Percentiles rank a stretch among this genome's conserved stretches.
Conservation (phyloP, 305 asterid genomes). For the Plantago lanceolata region DNA sequence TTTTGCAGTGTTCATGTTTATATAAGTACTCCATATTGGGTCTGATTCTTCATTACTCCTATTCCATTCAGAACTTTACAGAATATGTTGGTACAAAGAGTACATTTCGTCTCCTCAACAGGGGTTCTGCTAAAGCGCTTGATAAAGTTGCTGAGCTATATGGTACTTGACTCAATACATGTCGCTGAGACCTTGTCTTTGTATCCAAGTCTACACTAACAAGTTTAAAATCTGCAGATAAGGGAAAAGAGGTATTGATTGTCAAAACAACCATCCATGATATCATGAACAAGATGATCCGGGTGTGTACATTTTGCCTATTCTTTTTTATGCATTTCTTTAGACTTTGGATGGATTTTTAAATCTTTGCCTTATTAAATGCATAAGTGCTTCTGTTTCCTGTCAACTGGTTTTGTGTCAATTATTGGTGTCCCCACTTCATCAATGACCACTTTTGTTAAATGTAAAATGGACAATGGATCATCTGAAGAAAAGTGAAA, state of each 20-base stretch:
- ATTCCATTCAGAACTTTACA: slow-evolving; percentile 62
- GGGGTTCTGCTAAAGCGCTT: slow-evolving; percentile 99
- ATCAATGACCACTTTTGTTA: neutral
- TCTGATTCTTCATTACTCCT: slow-evolving; percentile 22
- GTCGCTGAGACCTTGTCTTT: slow-evolving; percentile 24
- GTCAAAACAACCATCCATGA: slow-evolving; percentile 93
- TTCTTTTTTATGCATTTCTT: slow-evolving; percentile 1
- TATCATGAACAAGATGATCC: slow-evolving; percentile 94
- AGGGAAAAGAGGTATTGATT: slow-evolving; percentile 85
- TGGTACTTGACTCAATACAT: slow-evolving; percentile 47
- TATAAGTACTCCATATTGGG: slow-evolving; percentile 6
- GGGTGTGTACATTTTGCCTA: slow-evolving; percentile 43
- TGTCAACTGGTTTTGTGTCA: neutral
- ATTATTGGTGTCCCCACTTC: neutral
- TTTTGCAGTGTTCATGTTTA: slow-evolving; percentile 14
- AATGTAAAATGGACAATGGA: neutral
- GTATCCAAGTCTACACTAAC: slow-evolving; percentile 25
- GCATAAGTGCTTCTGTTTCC: neutral
- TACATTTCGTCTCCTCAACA: slow-evolving; percentile 93
- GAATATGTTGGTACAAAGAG: slow-evolving; percentile 89
- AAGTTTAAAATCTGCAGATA: slow-evolving; percentile 44
- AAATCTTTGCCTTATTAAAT: neutral
- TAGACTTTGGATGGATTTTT: neutral
- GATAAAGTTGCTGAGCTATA: slow-evolving; percentile 96
- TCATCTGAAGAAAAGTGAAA: neutral